phyloP scores from a whole-genome alignment of 1,139 yeast species.

The Scheffersomyces parashehatae region DNA sequence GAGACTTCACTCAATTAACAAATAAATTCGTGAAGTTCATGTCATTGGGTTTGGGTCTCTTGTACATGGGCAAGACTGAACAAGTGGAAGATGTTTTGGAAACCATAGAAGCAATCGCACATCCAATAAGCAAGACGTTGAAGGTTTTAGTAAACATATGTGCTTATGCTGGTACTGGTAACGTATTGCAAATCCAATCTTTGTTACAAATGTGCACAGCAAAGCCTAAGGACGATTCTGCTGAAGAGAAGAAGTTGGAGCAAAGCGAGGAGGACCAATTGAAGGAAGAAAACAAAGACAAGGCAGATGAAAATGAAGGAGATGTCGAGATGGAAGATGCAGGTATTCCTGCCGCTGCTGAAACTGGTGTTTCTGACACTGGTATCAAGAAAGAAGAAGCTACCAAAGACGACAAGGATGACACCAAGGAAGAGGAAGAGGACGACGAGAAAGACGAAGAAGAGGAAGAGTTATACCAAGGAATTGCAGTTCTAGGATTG shows the following conservation, averaged over 20 bases:
- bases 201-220: constrained; percentile 86
- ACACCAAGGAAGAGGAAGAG: constrained; percentile 26
- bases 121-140: constrained; percentile 86
- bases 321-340: constrained; percentile 34
- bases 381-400: constrained; percentile 21
- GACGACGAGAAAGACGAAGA: constrained; percentile 35
- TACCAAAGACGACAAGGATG: constrained; percentile 23
- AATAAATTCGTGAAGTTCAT: constrained; percentile 88
- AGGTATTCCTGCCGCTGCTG: constrained; percentile 20
- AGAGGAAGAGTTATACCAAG: constrained; percentile 72
- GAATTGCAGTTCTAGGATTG: constrained; percentile 90
- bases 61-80: constrained; percentile 93
- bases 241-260: constrained; percentile 37
- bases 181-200: constrained; percentile 91
- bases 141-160: constrained; percentile 90
- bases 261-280: constrained; percentile 40
- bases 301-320: constrained; percentile 11
- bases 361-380: constrained; percentile 12
- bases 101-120: constrained; percentile 92
- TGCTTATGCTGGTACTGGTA: constrained; percentile 98
- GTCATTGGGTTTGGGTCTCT: constrained; percentile 88
- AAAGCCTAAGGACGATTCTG: constrained; percentile 38
- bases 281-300: constrained; percentile 14
- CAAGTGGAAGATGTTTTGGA: constrained; percentile 94
- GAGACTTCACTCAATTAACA: constrained; percentile 73